Evolutionary conservation across 768 basidiomycete genomes (phyloP), one percentile per base, ranked within the genome.

Genomic region (Royoungia palumana): DNA sequence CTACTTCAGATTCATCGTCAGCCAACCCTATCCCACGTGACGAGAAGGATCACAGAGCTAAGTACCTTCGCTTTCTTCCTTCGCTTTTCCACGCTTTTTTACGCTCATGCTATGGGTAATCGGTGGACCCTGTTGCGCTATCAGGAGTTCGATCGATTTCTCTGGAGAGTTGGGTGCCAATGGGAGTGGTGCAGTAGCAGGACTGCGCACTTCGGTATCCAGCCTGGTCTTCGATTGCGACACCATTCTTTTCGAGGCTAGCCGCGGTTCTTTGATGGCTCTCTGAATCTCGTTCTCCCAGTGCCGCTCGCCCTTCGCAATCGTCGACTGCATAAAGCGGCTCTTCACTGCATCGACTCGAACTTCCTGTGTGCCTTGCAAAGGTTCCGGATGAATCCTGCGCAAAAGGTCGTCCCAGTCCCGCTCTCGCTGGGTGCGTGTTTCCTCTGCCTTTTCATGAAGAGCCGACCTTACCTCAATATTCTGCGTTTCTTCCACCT

Each of bases 211-310:
- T 5, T 45, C 47, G 17, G 35, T 17, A 36, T 35, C 24, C 14
- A 49, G 44, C 35, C 44, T 51, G 16, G 62, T 45, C 46, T 59
- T 63, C 21, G 64, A 60, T 24, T 70, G 63, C 49, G 73, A 73
- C 25, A 76, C 59, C 13, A 72, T 61, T 51, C 76, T 76, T 44
- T 71, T 75, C 10, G 75, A 68, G 1, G 74, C 75, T 39, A 80
- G 62, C 37, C 75, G 72, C 2, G 79, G 76, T 55, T 86, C 83
- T 45, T 70, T 74, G 20, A 88, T 64, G 8, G 82, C 81, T 16
- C 74, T 69, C 27, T 55, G 54, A 35, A 89, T 77, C 59, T 85
- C 81, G 22, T 63, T 70, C 63, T 84, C 82, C 88, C 87, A 90
- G 62, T 77, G 79, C 19, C 64, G 60, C 9, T 66, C 55, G 46